A percentile compares a stretch with the other conserved stretches of the same genome.
These are phyloP conservation scores for Penicillium longicatenatum DNA, from an alignment of 495 filamentous ascomycete genomes.

Conservation along the genomic window DNA sequence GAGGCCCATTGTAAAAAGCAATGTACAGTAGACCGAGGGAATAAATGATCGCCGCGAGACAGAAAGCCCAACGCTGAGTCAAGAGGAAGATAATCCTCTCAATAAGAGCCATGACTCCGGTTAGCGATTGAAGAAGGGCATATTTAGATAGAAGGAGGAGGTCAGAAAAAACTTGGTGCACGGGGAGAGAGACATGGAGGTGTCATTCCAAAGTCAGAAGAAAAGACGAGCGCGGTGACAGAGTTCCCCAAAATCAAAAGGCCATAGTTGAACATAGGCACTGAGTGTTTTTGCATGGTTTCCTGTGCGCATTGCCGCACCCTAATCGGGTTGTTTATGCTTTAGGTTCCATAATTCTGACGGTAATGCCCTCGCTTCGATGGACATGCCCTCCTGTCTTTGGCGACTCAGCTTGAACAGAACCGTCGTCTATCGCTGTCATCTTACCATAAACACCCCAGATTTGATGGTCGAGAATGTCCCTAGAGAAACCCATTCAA, in stretches of 20 bases:
- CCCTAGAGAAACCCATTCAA: too few species aligned
- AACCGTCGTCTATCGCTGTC: too few species aligned
- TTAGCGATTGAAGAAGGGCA: background rate
- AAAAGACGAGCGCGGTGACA: background rate
- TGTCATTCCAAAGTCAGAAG: background rate
- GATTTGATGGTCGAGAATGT: too few species aligned
- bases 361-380: too few species aligned
- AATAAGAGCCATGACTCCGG: background rate
- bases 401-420: too few species aligned
- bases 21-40: conserved; percentile 3
- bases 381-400: too few species aligned
- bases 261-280: background rate
- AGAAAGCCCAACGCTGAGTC: background rate
- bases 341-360: too few species aligned
- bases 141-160: background rate
- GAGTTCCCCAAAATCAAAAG: background rate
- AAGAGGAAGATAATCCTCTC: background rate
- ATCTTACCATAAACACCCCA: too few species aligned
- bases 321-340: background rate
- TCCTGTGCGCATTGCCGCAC: background rate
- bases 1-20: background rate
- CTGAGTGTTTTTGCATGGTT: too few species aligned
- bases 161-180: background rate
- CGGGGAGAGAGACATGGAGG: background rate
- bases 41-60: background rate